Evolutionary conservation across 225 moss, liverwort and hornwort species (phyloP), one percentile per base, ranked within the genome.

Genomic region (Marchantia paleacea): DNA sequence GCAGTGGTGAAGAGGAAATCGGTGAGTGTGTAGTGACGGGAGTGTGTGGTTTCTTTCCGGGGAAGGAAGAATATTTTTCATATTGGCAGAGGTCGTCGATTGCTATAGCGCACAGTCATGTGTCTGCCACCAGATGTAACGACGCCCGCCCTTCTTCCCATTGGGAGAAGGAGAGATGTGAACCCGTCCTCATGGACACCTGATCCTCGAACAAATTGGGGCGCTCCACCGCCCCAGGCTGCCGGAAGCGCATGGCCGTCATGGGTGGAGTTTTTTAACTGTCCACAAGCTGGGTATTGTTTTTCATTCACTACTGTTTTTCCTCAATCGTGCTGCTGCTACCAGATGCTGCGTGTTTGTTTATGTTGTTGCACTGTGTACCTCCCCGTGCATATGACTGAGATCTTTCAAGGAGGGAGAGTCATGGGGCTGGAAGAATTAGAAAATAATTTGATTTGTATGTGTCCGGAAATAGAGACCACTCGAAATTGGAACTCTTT

Each of bases 101-200:
- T 52, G 12, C 6, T 14, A 11, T 4, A 52, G 12, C 3, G 55
- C 54, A 74, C 25, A 58, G 60, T 22, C 30, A 78, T 78, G 78
- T 78, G 78, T 65, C 26, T 50, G 22, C 78, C 78, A n/a, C 78
- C 78, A 51, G 78, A 78, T n/a, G 78, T 78, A 24, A 64, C 78
- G 51, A 63, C 77, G 9, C 64, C 78, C 8, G 64, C 78, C 3
- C 50, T 49, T 65, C 49, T n/a, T 1, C 64, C 64, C 7, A 50
- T 65, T 47, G 78, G 64, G 6, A 78, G 78, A 65, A 49, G 78
- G 78, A 64, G 78, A 25, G 78, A 65, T 52, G 78, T 50, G 6
- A 78, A 65, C 24, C 61, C 78, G 26, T 39, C 49, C 18, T 5
- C 49, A 49, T 78, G 78, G 78, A 22, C 49, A 22, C 2, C 63